phyloP scores from a whole-genome alignment of 148 eudicot genomes.

The Amaranthus hypochondriacus region DNA sequence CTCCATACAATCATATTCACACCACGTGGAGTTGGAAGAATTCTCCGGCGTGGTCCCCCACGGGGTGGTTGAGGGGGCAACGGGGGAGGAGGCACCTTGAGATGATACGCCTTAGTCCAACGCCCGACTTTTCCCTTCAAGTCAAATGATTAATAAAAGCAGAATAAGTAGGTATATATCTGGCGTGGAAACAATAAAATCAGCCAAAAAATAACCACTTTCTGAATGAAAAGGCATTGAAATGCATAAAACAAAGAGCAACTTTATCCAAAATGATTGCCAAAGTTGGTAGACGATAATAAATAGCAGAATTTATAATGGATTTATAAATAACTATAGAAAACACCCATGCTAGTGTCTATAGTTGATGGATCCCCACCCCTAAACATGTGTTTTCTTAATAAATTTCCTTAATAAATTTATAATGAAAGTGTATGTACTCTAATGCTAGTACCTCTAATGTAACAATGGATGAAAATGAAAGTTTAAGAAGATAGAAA shows the following conservation, averaged over 20 bases:
- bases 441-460: too few species aligned
- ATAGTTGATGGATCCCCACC: too few species aligned
- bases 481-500: not conserved
- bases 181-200: not conserved
- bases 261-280: not conserved
- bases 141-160: conserved; percentile 13
- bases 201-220: not conserved
- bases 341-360: too few species aligned
- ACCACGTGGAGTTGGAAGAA: conserved; percentile 97
- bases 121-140: conserved; percentile 78
- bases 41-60: conserved; percentile 96
- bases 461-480: too few species aligned
- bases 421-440: too few species aligned
- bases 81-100: conserved; percentile 97
- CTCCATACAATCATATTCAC: conserved; percentile 99
- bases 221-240: not conserved
- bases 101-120: conserved; percentile 90
- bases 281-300: not conserved
- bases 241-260: not conserved
- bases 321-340: too few species aligned
- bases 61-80: conserved; percentile 91
- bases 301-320: not conserved
- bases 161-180: not conserved
- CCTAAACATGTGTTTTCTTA: too few species aligned
- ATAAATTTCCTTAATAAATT: too few species aligned